Base-by-base conservation (phyloP, 495 filamentous ascomycete genomes). In the Xanthoparmelia taractica region DNA sequence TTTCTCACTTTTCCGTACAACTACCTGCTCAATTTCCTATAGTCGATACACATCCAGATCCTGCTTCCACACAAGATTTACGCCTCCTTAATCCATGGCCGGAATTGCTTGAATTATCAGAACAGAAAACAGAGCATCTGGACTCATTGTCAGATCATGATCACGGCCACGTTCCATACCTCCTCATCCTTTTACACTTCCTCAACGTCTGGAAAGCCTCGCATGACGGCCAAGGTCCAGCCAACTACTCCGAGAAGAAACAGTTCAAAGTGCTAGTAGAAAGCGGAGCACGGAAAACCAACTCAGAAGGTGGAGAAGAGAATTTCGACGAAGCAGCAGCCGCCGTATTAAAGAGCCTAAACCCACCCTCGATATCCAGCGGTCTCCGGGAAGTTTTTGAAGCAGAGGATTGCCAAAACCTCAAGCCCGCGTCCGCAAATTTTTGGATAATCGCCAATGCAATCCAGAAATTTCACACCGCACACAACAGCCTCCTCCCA, bases 401-500 rank as follows among this genome's bases (percentile, higher is more conserved):
- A 25, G 84, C 91, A 72, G 70, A 76, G 0, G 75, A 85, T 65
- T 86, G 84, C 73, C 71, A 74, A 50, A 73, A 78, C 11, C 68
- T 83, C 12, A 77, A 66, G 1, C 40, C 71, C 1, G 54, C 73
- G 63, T 79, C 78, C 0, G 68, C 73, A 8, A 76, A 80, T 57
- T 99, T 97, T 77, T 99, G 94, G 94, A 73, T 96, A 63, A 92
- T 97, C 68, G 89, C 92, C 12, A 79, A 86, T 66, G 93, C 92
- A 3, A 80, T 97, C 66, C 81, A 80, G 43, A 67, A 79, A 37
- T 99, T 97, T 75, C 85, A 93, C 70, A 71, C 75, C 17, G 80
- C 79, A 59, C 85, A 96, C 68, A 75, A 78, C 25, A 55, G 61
- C 55, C 80, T 85, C 45, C 82, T 97, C 8, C 94, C 94, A 25